Evolutionary conservation across 257 asterid species (phyloP), one percentile per base, ranked within the genome.

Genomic region (Solanum pennellii): DNA sequence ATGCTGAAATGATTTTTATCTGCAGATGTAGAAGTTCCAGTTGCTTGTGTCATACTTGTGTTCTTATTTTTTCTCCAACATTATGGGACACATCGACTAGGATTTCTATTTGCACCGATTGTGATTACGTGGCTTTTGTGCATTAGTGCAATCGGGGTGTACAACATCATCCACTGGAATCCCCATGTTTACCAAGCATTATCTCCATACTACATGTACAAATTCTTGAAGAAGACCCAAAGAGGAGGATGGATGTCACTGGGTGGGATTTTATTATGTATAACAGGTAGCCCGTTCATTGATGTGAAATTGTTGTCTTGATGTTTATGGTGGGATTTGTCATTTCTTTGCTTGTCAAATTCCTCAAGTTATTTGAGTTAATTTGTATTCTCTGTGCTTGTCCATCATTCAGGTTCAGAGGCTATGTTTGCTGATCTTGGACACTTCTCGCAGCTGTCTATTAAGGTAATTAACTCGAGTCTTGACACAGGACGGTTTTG

Each of bases 361-460:
- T 65, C 18, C 71, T 65, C 16, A n/a, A 65, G 14, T 11, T 65
- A 65, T 65, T 65, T 65, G 33, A 65, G 7, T 39, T 42, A 39
- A 74, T 29, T 18, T 9, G n/a, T 47, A 29, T 52, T 49, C 69
- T 49, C 85, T 49, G 31, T 82, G 69, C 84, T 56, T 82, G 31
- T 86, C 29, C 29, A 9, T 69, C 35, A 84, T 87, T 85, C 92
- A 94, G 99, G 99, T 89, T 96, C 99, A 4, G 99, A 96, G 89
- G 98, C 99, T 72, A 96, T 96, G 99, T 95, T 89, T 90, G 99
- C 99, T 41, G 99, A 96, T 92, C 99, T 95, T 88, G 99, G 99
- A 47, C 99, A 96, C 90, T 96, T 96, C 83, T 96, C 99, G 1
- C 99, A 95, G 93, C 31, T 95, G 91, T 95, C 98, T 85, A 96